These are phyloP conservation scores for Conidiobolus incongruus DNA, from an alignment of 371 early-diverging fungal genomes.

Conservation along the genomic window DNA sequence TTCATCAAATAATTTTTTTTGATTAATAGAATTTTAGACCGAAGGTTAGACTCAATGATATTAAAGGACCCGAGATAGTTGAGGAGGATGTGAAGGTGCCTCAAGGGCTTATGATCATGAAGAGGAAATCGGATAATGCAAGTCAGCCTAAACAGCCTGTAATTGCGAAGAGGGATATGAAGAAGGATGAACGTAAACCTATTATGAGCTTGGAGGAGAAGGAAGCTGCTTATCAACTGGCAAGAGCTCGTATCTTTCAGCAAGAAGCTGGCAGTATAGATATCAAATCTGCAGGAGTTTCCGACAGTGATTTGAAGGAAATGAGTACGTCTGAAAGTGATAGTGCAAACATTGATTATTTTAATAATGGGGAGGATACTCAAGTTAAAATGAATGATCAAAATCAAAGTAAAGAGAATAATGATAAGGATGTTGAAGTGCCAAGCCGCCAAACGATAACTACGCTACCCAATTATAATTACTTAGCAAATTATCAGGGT, in stretches of 20 bases:
- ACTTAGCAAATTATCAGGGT: too few species aligned
- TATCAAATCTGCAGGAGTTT: not conserved
- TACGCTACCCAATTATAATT: too few species aligned
- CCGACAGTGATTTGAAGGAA: not conserved
- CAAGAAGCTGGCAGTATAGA: not conserved
- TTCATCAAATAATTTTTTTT: not conserved
- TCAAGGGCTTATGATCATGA: slow-evolving; percentile 20
- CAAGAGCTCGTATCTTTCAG: slow-evolving; percentile 57
- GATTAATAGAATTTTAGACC: too few species aligned
- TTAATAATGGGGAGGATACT: not conserved
- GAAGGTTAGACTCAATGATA: slow-evolving; percentile 17
- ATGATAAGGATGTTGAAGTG: too few species aligned
- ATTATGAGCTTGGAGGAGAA: slow-evolving; percentile 39
- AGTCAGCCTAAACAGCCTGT: not conserved
- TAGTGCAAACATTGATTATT: not conserved
- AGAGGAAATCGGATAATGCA: not conserved
- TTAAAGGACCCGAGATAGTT: slow-evolving; percentile 16
- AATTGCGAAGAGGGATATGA: slow-evolving; percentile 6
- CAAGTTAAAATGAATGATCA: not conserved
- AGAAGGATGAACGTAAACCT: slow-evolving; percentile 11
- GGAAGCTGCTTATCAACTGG: slow-evolving; percentile 46
- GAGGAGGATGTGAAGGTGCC: slow-evolving; percentile 9
- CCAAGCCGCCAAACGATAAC: too few species aligned
- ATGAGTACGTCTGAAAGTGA: not conserved
- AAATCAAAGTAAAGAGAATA: not conserved